These are phyloP conservation scores for Daldinia vernicosa DNA, from an alignment of 495 filamentous ascomycete species.

Conservation along the genomic window DNA sequence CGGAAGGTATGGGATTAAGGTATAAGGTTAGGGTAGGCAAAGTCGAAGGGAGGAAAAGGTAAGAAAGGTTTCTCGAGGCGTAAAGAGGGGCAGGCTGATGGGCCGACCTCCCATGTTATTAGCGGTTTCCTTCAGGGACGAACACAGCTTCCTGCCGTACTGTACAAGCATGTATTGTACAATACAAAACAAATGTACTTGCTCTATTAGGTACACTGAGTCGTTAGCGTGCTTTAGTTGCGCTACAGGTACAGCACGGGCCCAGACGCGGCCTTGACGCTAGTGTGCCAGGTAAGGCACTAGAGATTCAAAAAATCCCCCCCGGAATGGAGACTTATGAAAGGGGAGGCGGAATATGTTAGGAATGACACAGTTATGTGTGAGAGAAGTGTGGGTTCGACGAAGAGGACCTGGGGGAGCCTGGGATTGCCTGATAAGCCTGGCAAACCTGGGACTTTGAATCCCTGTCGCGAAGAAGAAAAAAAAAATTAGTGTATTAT, in stretches of 20 bases:
- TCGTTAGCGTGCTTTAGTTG: constrained; percentile 43
- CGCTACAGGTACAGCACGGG: constrained; percentile 37
- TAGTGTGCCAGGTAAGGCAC: constrained; percentile 41
- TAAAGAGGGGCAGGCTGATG: constrained; percentile 46
- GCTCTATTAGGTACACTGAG: constrained; percentile 33
- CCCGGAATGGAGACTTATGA: constrained; percentile 35
- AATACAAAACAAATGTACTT: constrained; percentile 29
- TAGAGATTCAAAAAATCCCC: constrained; percentile 40
- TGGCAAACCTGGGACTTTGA: neutral
- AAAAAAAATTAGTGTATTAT: neutral
- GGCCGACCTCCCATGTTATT: constrained; percentile 42
- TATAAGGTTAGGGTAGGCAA: constrained; percentile 36
- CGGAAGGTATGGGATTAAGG: constrained; percentile 39
- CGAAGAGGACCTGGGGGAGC: constrained; percentile 9
- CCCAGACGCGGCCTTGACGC: constrained; percentile 29
- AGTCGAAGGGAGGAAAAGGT: constrained; percentile 37
- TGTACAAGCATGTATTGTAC: neutral
- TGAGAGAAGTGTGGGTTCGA: constrained; percentile 42
- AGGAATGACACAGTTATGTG: constrained; percentile 41
- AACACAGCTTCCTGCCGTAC: constrained; percentile 11
- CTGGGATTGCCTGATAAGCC: neutral
- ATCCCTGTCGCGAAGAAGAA: neutral
- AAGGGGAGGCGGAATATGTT: constrained; percentile 35
- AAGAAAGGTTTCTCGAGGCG: constrained; percentile 43
- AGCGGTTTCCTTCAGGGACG: constrained; percentile 36